Conservation (phyloP, 1,284 basidiomycete genomes). For the Cryptococcus sp. region DNA sequence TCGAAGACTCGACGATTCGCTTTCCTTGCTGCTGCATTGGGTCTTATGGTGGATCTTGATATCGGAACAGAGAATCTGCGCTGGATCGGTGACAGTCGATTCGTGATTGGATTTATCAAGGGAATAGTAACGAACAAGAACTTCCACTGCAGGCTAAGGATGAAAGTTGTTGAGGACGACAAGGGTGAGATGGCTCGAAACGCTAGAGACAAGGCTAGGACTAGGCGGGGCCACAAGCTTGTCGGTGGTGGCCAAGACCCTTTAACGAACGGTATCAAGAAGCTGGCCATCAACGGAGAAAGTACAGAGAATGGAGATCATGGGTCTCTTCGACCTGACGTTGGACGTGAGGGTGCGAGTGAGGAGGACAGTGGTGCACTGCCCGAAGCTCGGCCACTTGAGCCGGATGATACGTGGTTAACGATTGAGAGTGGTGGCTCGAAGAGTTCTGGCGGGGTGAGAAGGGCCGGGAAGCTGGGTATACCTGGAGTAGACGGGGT, state of each 20-base stretch:
- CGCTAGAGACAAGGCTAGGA: constrained; percentile 32
- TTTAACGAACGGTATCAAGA: constrained; percentile 8
- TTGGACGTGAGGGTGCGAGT: background rate
- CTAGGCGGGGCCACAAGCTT: constrained; percentile 9
- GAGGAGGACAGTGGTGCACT: constrained; percentile 19
- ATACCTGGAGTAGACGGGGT: no score
- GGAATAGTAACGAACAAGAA: constrained; percentile 69
- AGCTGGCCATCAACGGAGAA: background rate
- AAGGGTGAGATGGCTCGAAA: constrained; percentile 66
- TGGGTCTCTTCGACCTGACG: background rate
- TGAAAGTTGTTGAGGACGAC: constrained; percentile 70
- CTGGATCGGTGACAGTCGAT: constrained; percentile 92
- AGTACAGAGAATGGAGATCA: background rate
- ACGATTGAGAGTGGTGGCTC: constrained; percentile 34
- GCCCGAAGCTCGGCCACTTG: constrained; percentile 27
- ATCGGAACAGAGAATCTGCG: constrained; percentile 79
- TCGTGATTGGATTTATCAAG: constrained; percentile 77
- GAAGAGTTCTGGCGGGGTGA: constrained; percentile 6
- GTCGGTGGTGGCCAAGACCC: constrained; percentile 24
- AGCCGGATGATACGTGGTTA: constrained; percentile 47
- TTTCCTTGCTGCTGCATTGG: constrained; percentile 84
- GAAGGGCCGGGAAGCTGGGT: background rate
- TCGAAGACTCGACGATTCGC: constrained; percentile 61
- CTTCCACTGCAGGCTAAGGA: constrained; percentile 69
- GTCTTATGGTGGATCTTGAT: constrained; percentile 90